Evolutionary conservation across 495 filamentous ascomycete species (phyloP), one percentile per base, ranked within the genome.

Genomic region (Halenospora varia): DNA sequence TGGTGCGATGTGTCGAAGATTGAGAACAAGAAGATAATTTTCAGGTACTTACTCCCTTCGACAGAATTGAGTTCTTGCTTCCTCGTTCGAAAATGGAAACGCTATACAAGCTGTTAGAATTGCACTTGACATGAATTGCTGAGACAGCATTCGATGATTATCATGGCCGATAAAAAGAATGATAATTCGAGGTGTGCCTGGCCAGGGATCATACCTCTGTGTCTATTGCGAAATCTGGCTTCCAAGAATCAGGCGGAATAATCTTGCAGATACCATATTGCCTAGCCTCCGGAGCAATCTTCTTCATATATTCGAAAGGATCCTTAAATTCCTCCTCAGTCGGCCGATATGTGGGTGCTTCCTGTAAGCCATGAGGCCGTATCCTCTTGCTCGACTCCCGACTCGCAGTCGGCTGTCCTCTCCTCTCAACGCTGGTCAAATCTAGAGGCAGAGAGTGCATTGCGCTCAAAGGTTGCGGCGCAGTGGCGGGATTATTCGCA

Each of bases 11-110:
- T 42, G 49, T 44, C 17, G 60, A 40, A 56, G 25, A 24, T 25
- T 48, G 46, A 19, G 48, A 67, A 70, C 63, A 76, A 73, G 74
- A 58, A 73, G 61, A 61, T 62, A 53, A 66, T 62, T 70, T 61
- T 62, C 67, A 63, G 66, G 62, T 63, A 76, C 88, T 81, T 85
- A 94, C 92, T 92, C 81, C 94, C 94, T 87, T 99, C 94, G 50
- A 97, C 90, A 15, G 92, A 96, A 69, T 97, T 99, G 48, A 99
- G 82, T 69, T 99, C 94, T 73, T 97, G 95, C 70, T 92, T 90
- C 70, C 94, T 83, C 6, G 94, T 99, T 54, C 90, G 86, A 71
- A 99, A 99, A 69, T 97, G 94, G 67, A 99, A 99, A 68, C 84
- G 85, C 94, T 97, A 61, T 40, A 15, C 51, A 25, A 22, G 55